Percentiles rank a stretch among this genome's conserved stretches.
These are phyloP conservation scores for Oropetium thomaeum DNA, from an alignment of 176 grass and related monocot species.

Conservation along the genomic window DNA sequence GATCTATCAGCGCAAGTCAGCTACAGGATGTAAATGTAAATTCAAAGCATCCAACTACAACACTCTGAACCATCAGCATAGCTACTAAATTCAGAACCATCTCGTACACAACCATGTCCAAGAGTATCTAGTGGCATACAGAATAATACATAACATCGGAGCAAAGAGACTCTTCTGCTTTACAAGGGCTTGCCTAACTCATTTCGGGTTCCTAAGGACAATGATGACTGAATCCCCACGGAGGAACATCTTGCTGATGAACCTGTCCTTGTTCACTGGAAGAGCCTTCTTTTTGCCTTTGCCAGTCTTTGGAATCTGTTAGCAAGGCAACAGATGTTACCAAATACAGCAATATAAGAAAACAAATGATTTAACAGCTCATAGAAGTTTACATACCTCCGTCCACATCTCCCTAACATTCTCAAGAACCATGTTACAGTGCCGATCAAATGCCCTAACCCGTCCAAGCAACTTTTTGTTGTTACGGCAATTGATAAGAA, in stretches of 20 bases:
- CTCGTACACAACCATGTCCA: neutral
- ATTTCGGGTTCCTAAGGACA: constrained; percentile 84
- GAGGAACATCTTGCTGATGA: constrained; percentile 99
- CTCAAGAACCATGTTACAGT: constrained; percentile 99
- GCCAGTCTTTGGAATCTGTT: constrained; percentile 80
- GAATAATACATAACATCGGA: constrained; percentile 7
- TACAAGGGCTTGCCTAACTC: constrained; percentile 6
- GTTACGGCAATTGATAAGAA: constrained; percentile 96
- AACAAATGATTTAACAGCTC: neutral
- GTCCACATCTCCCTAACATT: constrained; percentile 99
- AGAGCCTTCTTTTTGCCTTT: constrained; percentile 99
- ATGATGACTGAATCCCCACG: constrained; percentile 91
- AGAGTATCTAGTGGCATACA: neutral
- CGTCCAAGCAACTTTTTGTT: constrained; percentile 91
- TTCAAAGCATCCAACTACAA: constrained; percentile 16
- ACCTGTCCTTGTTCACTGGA: constrained; percentile 90
- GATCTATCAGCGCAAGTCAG: constrained; percentile 11
- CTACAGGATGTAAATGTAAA: constrained; percentile 17
- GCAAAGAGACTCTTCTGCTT: neutral
- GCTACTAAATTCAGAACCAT: neutral
- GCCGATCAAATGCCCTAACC: constrained; percentile 91
- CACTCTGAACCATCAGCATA: constrained; percentile 9
- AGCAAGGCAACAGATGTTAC: neutral
- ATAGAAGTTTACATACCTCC: constrained; percentile 42
- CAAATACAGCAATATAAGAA: neutral